Base-by-base conservation (phyloP, 495 filamentous ascomycete genomes). In the Penicillium arizonense region DNA sequence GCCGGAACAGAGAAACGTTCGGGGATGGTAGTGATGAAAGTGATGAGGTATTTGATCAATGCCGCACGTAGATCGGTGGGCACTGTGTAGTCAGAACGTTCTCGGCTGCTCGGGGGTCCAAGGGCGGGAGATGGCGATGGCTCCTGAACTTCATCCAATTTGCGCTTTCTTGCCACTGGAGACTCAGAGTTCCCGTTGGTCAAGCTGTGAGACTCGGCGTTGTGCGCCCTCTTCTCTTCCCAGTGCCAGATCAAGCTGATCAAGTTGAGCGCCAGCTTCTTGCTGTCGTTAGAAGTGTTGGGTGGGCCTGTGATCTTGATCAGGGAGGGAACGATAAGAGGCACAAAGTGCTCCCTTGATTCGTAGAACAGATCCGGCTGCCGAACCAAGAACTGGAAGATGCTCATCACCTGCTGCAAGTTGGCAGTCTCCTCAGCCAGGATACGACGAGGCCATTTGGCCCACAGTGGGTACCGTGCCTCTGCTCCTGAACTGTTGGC, bases 361-460 rank as follows among this genome's bases (percentile, higher is more conserved):
- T 99, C 92, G 55, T 95, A 97, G 72, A 99, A 97, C 14, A 97
- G 76, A 62, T 92, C 88, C 2, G 91, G 87, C 63, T 97, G 92
- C 40, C 89, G 80, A 30, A 97, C 95, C 13, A 99, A 74, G 67
- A 97, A 99, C 58, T 96, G 87, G 69, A 97, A 97, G 57, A 99
- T 97, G 69, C 89, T 91, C 32, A 91, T 96, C 68, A 97, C 86
- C 71, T 97, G 95, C 70, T 96, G 93, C 50, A 92, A 78, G 58
- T 99, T 99, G 55, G 91, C 88, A n/a, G 87, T 91, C 66, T 99
- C 95, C 69, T 99, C 95, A 7, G 89, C 85, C 44, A 99, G 71
- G 44, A 97, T 96, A 23, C 89, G 89, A 30, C 91, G 84, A 24
- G 95, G 91, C 70, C 92, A 90, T 58, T 89, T 87, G 3, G 92